Conservation (phyloP, 768 basidiomycete species). For the Trametes cubensis region DNA sequence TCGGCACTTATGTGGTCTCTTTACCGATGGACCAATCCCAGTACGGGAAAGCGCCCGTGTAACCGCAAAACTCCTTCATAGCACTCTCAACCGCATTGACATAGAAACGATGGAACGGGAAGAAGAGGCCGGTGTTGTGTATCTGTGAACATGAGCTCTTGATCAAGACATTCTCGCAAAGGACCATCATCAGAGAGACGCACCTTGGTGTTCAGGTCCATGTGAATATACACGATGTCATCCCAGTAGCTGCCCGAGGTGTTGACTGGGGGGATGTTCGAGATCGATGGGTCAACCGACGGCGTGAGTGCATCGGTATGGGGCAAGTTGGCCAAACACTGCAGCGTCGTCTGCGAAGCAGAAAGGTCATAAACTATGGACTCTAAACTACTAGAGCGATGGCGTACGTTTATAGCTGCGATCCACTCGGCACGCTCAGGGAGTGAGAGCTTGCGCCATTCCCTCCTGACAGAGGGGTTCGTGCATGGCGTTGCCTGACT, state of each 20-base stretch:
- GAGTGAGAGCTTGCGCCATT: slow-evolving; percentile 27
- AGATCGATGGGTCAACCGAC: slow-evolving; percentile 9
- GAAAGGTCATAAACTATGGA: not conserved
- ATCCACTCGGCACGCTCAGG: slow-evolving; percentile 30
- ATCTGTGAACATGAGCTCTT: slow-evolving; percentile 15
- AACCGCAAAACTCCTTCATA: slow-evolving; percentile 30
- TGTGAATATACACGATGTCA: slow-evolving; percentile 32
- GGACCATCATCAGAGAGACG: not conserved
- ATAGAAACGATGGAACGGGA: slow-evolving; percentile 35
- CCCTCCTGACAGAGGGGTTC: slow-evolving; percentile 27
- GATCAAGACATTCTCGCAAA: too few relatives aligned
- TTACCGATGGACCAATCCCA: slow-evolving; percentile 36
- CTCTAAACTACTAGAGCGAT: not conserved
- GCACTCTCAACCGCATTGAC: slow-evolving; percentile 26
- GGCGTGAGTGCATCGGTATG: slow-evolving; percentile 17
- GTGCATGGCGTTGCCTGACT: slow-evolving; percentile 18
- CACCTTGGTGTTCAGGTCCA: slow-evolving; percentile 32
- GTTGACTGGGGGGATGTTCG: slow-evolving; percentile 20
- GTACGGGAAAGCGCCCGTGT: slow-evolving; percentile 29
- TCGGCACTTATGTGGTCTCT: not conserved
- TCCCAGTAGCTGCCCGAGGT: slow-evolving; percentile 20
- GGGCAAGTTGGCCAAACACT: slow-evolving; percentile 12
- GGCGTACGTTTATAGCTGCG: slow-evolving; percentile 28
- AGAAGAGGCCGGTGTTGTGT: slow-evolving; percentile 30
- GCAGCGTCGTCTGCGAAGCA: not conserved